Percentiles rank a stretch among this genome's conserved stretches.
phyloP scores from a whole-genome alignment of 1,284 basidiomycete species.

The Earliella scabrosa region DNA sequence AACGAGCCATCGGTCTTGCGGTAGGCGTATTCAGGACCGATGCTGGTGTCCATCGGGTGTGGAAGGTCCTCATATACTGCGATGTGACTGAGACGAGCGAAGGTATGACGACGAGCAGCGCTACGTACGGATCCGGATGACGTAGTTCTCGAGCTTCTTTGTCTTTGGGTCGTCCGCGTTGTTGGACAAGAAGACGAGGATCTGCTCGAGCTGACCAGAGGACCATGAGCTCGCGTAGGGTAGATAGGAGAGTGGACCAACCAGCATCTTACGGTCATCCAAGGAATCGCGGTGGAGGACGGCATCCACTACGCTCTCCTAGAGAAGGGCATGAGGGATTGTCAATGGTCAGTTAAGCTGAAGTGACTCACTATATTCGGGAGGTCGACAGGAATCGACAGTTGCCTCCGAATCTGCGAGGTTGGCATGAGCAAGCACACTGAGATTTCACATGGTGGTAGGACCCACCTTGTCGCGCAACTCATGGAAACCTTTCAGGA shows the following conservation, averaged over 20 bases:
- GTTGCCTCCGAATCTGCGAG: conserved; percentile 53
- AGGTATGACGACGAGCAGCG: not conserved
- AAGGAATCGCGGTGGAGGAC: conserved; percentile 60
- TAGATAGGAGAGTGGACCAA: conserved; percentile 34
- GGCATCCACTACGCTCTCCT: conserved; percentile 48
- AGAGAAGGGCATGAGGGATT: not conserved
- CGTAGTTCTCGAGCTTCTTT: conserved; percentile 52
- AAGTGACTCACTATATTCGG: conserved; percentile 48
- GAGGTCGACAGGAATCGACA: conserved; percentile 41
- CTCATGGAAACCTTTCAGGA: conserved; percentile 42
- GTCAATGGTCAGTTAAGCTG: no score
- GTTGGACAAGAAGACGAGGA: conserved; percentile 65
- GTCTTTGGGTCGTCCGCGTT: conserved; percentile 54
- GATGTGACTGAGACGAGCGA: not conserved
- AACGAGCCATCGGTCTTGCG: conserved; percentile 72
- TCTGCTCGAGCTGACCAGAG: conserved; percentile 65
- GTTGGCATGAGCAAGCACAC: no score
- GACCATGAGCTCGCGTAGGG: conserved; percentile 26
- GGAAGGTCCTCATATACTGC: conserved; percentile 77
- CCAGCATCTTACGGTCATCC: conserved; percentile 71
- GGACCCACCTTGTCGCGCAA: conserved; percentile 51
- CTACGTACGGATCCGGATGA: conserved; percentile 62
- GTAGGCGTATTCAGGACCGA: conserved; percentile 66
- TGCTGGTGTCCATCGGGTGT: conserved; percentile 74
- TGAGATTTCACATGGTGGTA: no score